A percentile compares a stretch with the other conserved stretches of the same genome.
These are phyloP conservation scores for Podospora conica DNA, from an alignment of 495 filamentous ascomycete genomes.

Conservation along the genomic window DNA sequence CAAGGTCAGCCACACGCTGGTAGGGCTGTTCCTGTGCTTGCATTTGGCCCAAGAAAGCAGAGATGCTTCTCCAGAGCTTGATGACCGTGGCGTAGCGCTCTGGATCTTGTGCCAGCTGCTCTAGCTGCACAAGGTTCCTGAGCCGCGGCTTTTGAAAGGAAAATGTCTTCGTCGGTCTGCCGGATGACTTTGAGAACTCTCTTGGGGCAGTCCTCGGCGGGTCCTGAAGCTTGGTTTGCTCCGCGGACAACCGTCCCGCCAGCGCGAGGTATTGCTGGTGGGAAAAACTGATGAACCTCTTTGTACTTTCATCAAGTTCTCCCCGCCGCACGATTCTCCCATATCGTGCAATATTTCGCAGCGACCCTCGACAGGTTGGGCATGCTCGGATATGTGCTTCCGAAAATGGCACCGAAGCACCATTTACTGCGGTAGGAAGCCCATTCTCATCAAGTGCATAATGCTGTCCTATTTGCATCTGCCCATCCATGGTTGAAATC, in stretches of 20 bases:
- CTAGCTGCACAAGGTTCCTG: background rate
- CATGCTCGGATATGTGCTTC: constrained; percentile 51
- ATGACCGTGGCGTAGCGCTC: constrained; percentile 37
- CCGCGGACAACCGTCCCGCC: constrained; percentile 19
- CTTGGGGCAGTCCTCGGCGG: background rate
- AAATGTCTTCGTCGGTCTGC: background rate
- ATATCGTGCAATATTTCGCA: constrained; percentile 60
- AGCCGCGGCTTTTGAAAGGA: background rate
- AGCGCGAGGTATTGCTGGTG: constrained; percentile 47
- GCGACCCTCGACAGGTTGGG: constrained; percentile 56
- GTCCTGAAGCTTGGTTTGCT: constrained; percentile 2
- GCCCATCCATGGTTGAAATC: constrained; percentile 55
- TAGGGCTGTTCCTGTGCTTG: constrained; percentile 55
- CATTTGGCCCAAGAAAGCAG: constrained; percentile 40
- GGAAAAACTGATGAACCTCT: constrained; percentile 55
- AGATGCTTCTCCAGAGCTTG: constrained; percentile 37
- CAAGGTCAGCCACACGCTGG: constrained; percentile 47
- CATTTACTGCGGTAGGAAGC: constrained; percentile 7
- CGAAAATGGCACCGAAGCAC: constrained; percentile 42
- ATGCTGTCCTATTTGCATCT: constrained; percentile 54
- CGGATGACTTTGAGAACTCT: background rate
- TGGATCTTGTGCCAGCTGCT: constrained; percentile 6
- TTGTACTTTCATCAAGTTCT: constrained; percentile 60
- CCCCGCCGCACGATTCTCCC: constrained; percentile 59
- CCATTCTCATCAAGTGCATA: constrained; percentile 40